These are phyloP conservation scores for Backusella parvicylindrica DNA, from an alignment of 192 early-diverging fungal genomes.

Conservation along the genomic window DNA sequence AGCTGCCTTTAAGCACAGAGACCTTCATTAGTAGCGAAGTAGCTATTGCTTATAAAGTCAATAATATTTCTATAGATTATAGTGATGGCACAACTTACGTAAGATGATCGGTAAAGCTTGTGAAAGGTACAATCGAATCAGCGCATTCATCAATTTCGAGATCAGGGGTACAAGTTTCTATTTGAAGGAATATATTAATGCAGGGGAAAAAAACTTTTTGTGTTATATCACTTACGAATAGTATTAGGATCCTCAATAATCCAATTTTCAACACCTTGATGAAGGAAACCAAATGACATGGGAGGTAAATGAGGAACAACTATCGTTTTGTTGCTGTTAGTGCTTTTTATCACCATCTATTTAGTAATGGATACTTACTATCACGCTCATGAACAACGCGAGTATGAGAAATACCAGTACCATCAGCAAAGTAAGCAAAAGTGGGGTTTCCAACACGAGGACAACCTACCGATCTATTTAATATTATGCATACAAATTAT, in stretches of 20 bases:
- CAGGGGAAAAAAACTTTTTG: neutral
- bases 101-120: slow-evolving; percentile 1
- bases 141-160: neutral
- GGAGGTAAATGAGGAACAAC: slow-evolving; percentile 14
- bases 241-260: neutral
- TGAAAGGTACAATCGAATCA: slow-evolving; percentile 14
- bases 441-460: slow-evolving; percentile 13
- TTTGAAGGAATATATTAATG: neutral
- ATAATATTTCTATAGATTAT: neutral
- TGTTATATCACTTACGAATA: neutral
- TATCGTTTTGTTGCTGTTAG: neutral
- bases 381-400: slow-evolving; percentile 9
- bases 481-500: neutral
- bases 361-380: neutral
- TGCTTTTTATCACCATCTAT: neutral
- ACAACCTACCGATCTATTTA: neutral
- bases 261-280: slow-evolving; percentile 6
- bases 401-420: neutral
- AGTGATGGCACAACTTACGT: neutral
- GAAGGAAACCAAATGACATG: neutral
- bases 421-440: slow-evolving; percentile 10
- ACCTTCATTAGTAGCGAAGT: neutral
- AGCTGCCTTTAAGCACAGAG: slow-evolving; percentile 21
- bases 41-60: neutral
- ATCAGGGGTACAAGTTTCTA: neutral